Percentiles rank a stretch among this genome's conserved stretches.
These are phyloP conservation scores for Agastache rugosa DNA, from an alignment of 257 asterid genomes.

Conservation along the genomic window DNA sequence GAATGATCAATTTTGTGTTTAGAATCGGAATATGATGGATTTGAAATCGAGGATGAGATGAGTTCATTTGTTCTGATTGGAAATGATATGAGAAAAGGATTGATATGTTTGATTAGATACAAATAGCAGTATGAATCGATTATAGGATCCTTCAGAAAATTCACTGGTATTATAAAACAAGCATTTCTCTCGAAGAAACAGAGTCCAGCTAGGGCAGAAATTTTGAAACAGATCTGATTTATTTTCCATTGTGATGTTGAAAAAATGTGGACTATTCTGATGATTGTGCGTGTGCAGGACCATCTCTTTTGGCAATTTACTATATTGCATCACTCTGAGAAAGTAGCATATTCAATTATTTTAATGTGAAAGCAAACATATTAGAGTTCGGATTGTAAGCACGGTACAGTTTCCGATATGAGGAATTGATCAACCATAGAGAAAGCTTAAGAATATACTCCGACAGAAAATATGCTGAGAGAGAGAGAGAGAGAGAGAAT, in stretches of 20 bases:
- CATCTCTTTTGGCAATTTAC: background rate
- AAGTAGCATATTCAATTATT: constrained; percentile 1
- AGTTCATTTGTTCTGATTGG: background rate
- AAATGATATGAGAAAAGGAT: background rate
- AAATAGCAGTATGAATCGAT: background rate
- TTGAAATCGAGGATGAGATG: constrained; percentile 15
- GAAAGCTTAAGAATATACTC: background rate
- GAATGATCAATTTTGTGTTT: constrained; percentile 14
- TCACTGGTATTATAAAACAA: background rate
- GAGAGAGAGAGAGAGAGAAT: background rate
- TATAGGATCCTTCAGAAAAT: constrained; percentile 13
- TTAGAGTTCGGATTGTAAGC: background rate
- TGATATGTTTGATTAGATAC: background rate
- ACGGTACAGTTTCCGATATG: background rate
- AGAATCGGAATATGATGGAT: constrained; percentile 15
- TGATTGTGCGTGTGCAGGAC: constrained; percentile 1
- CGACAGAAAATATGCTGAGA: background rate
- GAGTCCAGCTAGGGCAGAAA: constrained; percentile 17
- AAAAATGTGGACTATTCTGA: background rate
- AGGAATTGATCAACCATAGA: background rate
- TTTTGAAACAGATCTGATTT: constrained; percentile 38
- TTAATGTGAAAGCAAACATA: background rate
- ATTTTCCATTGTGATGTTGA: background rate
- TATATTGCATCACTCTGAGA: background rate
- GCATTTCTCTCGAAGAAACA: constrained; percentile 8